Evolutionary conservation across 768 basidiomycete genomes (phyloP), one percentile per base, ranked within the genome.

Genomic region (Dioszegia aurantiaca): DNA sequence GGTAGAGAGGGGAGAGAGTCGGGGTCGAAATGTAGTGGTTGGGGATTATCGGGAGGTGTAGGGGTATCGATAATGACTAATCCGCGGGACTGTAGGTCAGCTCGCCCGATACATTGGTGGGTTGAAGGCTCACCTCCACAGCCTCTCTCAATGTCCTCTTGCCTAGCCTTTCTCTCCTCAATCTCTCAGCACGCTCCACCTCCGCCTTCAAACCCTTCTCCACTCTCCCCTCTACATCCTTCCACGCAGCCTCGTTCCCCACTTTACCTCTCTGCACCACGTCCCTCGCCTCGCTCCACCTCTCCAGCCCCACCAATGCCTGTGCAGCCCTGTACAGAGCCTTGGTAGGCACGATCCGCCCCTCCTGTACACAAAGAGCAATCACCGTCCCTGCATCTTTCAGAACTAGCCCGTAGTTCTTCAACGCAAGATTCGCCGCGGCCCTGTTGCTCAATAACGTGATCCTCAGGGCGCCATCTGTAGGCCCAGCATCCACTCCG

Each of bases 381-480:
- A 73, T 69, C 45, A 73, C 60, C 0, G 51, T 44, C 3, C 67
- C 69, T 12, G 60, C 60, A 74, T 98, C 95, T 59, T 83, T 81
- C 42, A 99, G 81, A 6, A 90, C 90, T 26, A 84, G 82, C 9
- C 92, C 89, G 66, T 87, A 88, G 75, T 98, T 99, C 74, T 88
- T 92, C 91, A 70, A 39, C n/a, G 70, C 89, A 17, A 98, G 81
- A 71, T 98, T 93, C 62, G 90, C 93, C 6, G 91, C 93, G 4
- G 94, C 91, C 40, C 93, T 84, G 77, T 99, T 99, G 71, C 86
- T 85, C 42, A 89, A 79, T 21, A 99, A 79, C 0, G 85, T 85
- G 40, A 78, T 64, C 17, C 72, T 59, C 3, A 78, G 62, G n/a
- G 63, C 62, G 8, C 62, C 56, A 63, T 89, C 85, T 26, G 83